Evolutionary conservation across 176 grass and related monocot species (phyloP).

Genomic region (Chrysopogon serrulatus): DNA sequence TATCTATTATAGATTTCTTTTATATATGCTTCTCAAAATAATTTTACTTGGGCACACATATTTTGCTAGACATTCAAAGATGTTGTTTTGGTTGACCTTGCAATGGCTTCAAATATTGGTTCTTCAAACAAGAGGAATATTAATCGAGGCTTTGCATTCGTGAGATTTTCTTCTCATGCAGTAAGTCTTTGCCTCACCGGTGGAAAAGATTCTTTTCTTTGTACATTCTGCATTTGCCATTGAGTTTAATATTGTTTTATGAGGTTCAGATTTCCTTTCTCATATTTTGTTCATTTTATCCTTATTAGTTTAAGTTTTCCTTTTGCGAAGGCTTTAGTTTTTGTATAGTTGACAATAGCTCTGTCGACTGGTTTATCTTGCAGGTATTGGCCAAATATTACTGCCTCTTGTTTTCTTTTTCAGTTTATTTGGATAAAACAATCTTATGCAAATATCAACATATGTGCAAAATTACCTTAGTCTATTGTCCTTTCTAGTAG

Average conservation of each 20-base stretch:
- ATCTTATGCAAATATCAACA: slow-evolving; percentile 19
- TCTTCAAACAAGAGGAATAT: slow-evolving; percentile 50
- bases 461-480: slow-evolving; percentile 26
- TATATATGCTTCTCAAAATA: not conserved
- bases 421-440: slow-evolving; percentile 22
- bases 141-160: slow-evolving; percentile 81
- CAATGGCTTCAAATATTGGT: slow-evolving; percentile 44
- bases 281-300: slow-evolving; percentile 1
- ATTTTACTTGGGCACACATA: not conserved
- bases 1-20: not conserved
- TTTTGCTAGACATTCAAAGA: slow-evolving; percentile 64
- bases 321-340: not conserved
- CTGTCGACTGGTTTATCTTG: slow-evolving; percentile 53
- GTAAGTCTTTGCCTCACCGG: slow-evolving; percentile 42
- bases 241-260: slow-evolving; percentile 1
- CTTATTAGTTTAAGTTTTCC: not conserved
- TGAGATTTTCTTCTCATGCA: slow-evolving; percentile 72
- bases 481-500: slow-evolving; percentile 15
- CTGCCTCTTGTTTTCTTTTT: slow-evolving; percentile 22
- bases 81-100: slow-evolving; percentile 74
- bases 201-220: not conserved
- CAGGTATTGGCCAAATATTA: slow-evolving; percentile 46
- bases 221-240: not conserved
- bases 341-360: slow-evolving; percentile 26
- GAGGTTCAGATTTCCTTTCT: slow-evolving; percentile 1